Base-by-base conservation (phyloP, 139 green algal species). In the Dunaliella primolecta region DNA sequence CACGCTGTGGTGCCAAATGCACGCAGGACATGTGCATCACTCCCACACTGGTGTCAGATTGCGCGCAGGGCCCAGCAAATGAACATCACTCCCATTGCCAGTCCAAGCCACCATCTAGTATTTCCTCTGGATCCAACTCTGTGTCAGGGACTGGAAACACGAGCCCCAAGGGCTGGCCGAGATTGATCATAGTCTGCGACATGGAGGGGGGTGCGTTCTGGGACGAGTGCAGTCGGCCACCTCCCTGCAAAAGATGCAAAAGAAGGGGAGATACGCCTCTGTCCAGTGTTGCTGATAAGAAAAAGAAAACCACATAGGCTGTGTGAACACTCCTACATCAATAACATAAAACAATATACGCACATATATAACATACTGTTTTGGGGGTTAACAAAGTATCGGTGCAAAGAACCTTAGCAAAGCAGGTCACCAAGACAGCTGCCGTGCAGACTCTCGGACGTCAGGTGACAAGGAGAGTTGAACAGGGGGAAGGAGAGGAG, bases 91-190 rank as follows among this genome's bases (percentile, higher is more conserved):
- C 80, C 27, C 56, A 80, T 11, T n/a, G 2, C 57, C 34, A n/a
- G 38, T 72, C 74, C 31, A 57, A 34, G 32, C 70, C 78, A 75
- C 76, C 83, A 0, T 86, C 83, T 34, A 64, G 46, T 7, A 64
- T 64, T 7, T 64, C 46, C 46, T 64, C 46, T 7, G 46, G 15
- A 15, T 15, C 46, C 46, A 64, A 15, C 15, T 15, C 46, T 25
- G 15, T 7, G 7, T 15, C 46, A 64, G 46, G 46, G 15, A 25
- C 46, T 64, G 46, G 46, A 7, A 64, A 7, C 15, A 15, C 46
- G 15, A 64, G 46, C 7, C 46, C 46, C 46, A 64, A 15, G 7
- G 46, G 46, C 15, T 64, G 46, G 46, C 46, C 46, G 7, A 64
- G 15, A 64, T 64, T 64, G 7, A 64, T 15, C 15, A 64, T 25